Evolutionary conservation across 2,329 filamentous ascomycete genomes (phyloP), one percentile per base, ranked within the genome.

Genomic region (Fusarium clavum): DNA sequence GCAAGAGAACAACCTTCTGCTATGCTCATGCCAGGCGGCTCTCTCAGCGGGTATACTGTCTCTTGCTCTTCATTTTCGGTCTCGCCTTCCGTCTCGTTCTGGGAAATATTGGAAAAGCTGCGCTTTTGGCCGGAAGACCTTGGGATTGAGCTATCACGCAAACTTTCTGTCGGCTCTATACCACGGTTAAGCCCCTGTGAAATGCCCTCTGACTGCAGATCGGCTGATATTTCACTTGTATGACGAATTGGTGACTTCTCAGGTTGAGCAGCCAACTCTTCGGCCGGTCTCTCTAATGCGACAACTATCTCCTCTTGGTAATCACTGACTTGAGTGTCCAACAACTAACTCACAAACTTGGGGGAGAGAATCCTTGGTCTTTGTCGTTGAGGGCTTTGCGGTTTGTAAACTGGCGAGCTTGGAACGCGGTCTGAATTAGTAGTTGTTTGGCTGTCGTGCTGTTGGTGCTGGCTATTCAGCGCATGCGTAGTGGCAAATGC

Each of bases 1-100:
- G 70, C 29, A 8, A 59, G 54, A 3, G 78, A 80, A 57, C 73
- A 62, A 2, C 52, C 52, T 18, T 58, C 57, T 16, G 63, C 64
- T 8, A 70, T 60, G 3, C 5, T 52, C 4, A 73, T 77, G 2
- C 48, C 48, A 29, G 67, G 59, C 10, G 73, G 72, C 5, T 55
- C 45, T 1, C 57, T 53, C 11, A 64, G 64, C 2, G 48, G 34
- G 24, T 66, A 64, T 8, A 64, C 69, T 4, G 56, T 67, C 6
- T 55, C 45, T 13, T 25, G 24, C 10, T 16, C 14, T 20, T 25
- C 13, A 3, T 22, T 30, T 4, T 44, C 54, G 11, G 57, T 43
- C 2, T 38, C 59, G 8, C 8, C 29, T 30, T 14, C 29, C 7
- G 29, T 30, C 7, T 61, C 38, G 5, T 29, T 48, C 24, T 29